A percentile compares a stretch with the other conserved stretches of the same genome.
These are phyloP conservation scores for Eucalyptus sp. DNA, from an alignment of 345 rosid species.

Conservation along the genomic window DNA sequence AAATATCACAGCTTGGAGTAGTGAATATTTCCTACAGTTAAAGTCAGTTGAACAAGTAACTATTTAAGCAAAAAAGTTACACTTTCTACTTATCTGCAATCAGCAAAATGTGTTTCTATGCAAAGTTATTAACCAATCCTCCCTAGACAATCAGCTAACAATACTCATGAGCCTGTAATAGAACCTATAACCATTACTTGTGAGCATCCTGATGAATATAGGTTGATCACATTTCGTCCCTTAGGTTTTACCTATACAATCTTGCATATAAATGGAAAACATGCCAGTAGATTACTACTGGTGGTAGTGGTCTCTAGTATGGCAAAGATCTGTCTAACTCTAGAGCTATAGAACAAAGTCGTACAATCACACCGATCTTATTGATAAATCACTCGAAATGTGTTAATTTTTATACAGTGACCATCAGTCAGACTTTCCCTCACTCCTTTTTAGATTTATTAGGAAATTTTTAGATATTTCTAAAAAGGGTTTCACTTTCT, in stretches of 20 bases:
- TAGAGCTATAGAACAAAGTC: background rate
- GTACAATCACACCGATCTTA: background rate
- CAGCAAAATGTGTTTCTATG: too few species aligned
- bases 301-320: background rate
- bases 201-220: too few species aligned
- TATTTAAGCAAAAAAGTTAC: too few species aligned
- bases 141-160: too few species aligned
- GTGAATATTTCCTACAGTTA: background rate
- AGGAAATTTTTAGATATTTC: background rate
- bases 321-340: background rate
- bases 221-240: too few species aligned
- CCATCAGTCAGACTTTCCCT: background rate
- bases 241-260: too few species aligned
- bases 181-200: too few species aligned
- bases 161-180: too few species aligned
- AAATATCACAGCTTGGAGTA: background rate
- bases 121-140: too few species aligned
- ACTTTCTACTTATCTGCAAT: too few species aligned
- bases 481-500: background rate
- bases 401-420: background rate
- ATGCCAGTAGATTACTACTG: too few species aligned
- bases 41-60: background rate
- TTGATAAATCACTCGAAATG: background rate
- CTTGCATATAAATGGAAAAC: too few species aligned
- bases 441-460: background rate